A percentile compares a stretch with the other conserved stretches of the same genome.
These are phyloP conservation scores for Phytophthora pistaciae DNA, from an alignment of 352 stramenopile genomes.

Conservation along the genomic window DNA sequence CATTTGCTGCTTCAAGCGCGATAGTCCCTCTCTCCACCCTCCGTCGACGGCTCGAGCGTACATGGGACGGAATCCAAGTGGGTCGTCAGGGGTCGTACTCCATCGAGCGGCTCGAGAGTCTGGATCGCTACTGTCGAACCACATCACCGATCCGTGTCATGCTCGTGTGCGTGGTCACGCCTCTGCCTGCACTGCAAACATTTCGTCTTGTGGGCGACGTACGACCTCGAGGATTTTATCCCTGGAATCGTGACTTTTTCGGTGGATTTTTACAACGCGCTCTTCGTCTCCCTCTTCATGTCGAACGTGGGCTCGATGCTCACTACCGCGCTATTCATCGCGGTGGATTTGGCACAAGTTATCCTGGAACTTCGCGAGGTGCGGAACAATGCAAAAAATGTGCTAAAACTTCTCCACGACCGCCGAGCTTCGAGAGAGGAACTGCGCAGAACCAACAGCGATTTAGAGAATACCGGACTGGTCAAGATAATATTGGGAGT, in stretches of 20 bases:
- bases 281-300: slow-evolving; percentile 24
- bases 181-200: not conserved
- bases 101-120: not conserved
- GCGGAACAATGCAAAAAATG: not conserved
- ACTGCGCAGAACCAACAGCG: not conserved
- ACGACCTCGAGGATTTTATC: slow-evolving; percentile 7
- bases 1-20: not conserved
- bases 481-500: not conserved
- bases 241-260: slow-evolving; percentile 11
- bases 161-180: no score
- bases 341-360: not conserved
- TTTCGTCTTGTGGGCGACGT: not conserved
- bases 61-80: not conserved
- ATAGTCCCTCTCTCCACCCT: not conserved
- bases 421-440: not conserved
- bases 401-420: not conserved
- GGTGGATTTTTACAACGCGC: slow-evolving; percentile 15
- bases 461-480: not conserved
- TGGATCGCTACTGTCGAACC: no score
- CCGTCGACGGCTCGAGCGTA: not conserved
- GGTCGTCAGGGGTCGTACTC: not conserved
- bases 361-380: not conserved
- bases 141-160: no score
- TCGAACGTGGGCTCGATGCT: not conserved
- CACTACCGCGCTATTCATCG: not conserved